Base-by-base conservation (phyloP, 345 rosid species). In the Eucalyptus dawsonii region DNA sequence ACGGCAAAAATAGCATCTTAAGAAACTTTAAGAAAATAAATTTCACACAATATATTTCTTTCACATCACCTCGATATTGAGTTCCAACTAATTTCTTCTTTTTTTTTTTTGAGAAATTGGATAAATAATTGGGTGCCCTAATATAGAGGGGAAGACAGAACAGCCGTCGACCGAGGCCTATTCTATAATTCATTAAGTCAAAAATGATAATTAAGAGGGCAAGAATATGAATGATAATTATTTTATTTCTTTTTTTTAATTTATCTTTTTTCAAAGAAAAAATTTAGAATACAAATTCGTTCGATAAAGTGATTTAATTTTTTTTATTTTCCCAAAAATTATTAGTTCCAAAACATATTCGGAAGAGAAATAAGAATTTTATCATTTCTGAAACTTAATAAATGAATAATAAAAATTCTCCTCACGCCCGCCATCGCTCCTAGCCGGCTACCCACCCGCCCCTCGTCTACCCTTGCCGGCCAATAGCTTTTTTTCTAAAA, bases 151-250 rank as follows among this genome's bases (percentile, higher is more conserved):
- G 31, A 12, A 60, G 69, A 8, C 14, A 60, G 0, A 60, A 60
- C 0, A 53, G 5, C 5, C 1, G 1, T 19, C 9, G 2, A 0
- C 0, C 56, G 0, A 53, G 56, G 10, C 4, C 29, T 56, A 22
- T 56, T 24, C 0, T 24, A 56, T 53, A 53, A 53, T 8, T 53
- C 56, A 53, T 53, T 17, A 10, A 53, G 10, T 0, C 24, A 1
- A 53, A 53, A 53, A 53, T 53, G 4, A 53, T 17, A 17, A 51
- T 51, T 17, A 50, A 50, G 19, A 34, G 34, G 34, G 34, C 34
- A 34, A 34, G 34, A 34, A 34, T 34, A 34, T 34, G 34, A 34
- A 34, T 34, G 34, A 34, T 34, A 19, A 53, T 0, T 53, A 19
- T 53, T 53, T 3, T 53, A 17, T 51, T 51, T 8, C 1, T 8